These are phyloP conservation scores for Mycena rebaudengoi DNA, from an alignment of 768 basidiomycete genomes.

Conservation along the genomic window DNA sequence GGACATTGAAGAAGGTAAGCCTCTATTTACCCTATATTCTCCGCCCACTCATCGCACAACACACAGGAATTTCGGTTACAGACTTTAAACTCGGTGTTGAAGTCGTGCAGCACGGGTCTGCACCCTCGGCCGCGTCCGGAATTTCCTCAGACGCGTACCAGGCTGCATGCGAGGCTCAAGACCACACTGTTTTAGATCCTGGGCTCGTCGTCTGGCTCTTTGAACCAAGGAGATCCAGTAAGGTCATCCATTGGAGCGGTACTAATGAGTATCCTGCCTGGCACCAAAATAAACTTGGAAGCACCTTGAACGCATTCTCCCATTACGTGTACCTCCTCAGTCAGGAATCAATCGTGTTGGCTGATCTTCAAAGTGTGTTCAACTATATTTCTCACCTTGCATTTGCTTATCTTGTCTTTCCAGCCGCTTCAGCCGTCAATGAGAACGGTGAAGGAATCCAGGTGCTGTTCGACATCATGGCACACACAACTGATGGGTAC, in stretches of 20 bases:
- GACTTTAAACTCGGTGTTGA: constrained; percentile 8
- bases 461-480: constrained; percentile 13
- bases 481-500: constrained; percentile 9
- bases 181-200: not conserved
- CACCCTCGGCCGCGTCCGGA: constrained; percentile 1
- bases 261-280: constrained; percentile 16
- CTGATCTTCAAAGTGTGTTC: constrained; percentile 13
- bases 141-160: not conserved
- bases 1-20: not conserved
- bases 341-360: not conserved
- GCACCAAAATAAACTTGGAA: not conserved
- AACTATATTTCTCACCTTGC: not conserved
- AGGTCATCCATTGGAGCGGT: constrained; percentile 12
- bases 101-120: not conserved
- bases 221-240: constrained; percentile 8
- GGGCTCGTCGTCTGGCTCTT: constrained; percentile 8
- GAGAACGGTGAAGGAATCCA: not conserved
- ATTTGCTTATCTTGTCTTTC: too few relatives aligned
- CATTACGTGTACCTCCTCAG: constrained; percentile 5
- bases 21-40: not conserved
- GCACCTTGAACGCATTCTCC: constrained; percentile 5
- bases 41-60: too few relatives aligned
- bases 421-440: not conserved
- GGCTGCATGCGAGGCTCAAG: not conserved
- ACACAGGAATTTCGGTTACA: constrained; percentile 1